These are phyloP conservation scores for Tetrahymena thermophila DNA, from an alignment of 73 alveolate genomes.

Conservation along the genomic window DNA sequence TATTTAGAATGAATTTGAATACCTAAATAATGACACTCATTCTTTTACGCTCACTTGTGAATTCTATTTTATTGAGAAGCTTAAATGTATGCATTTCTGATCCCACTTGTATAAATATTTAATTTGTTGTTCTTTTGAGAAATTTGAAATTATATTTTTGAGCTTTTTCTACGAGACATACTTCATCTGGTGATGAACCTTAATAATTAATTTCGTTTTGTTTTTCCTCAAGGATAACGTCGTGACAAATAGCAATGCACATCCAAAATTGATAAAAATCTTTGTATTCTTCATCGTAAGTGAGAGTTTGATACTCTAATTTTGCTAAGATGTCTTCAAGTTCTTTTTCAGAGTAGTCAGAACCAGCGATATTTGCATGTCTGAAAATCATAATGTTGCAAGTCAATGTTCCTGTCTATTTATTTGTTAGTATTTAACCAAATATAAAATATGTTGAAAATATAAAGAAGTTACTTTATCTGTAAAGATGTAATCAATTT, in stretches of 20 bases:
- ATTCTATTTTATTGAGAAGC: slow-evolving; percentile 70
- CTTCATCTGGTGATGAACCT: slow-evolving; percentile 94
- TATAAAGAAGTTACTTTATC: slow-evolving; percentile 35
- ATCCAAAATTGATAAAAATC: slow-evolving; percentile 66
- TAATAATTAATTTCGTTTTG: slow-evolving; percentile 50
- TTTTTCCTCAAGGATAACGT: slow-evolving; percentile 64
- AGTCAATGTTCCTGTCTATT: slow-evolving; percentile 43
- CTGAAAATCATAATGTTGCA: slow-evolving; percentile 40
- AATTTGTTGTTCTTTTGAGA: slow-evolving; percentile 14
- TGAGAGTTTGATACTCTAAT: slow-evolving; percentile 4
- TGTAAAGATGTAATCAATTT: slow-evolving; percentile 63
- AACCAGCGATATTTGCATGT: slow-evolving; percentile 25
- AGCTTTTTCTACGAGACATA: slow-evolving; percentile 80
- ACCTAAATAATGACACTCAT: slow-evolving; percentile 69
- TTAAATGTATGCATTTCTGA: slow-evolving; percentile 51
- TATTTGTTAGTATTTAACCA: neutral
- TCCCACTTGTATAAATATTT: slow-evolving; percentile 49
- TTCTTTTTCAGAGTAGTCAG: slow-evolving; percentile 12
- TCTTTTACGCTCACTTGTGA: slow-evolving; percentile 83
- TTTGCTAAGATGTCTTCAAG: slow-evolving; percentile 6
- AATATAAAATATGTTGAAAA: too few species aligned
- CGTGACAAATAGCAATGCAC: slow-evolving; percentile 51
- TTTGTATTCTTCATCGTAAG: slow-evolving; percentile 21
- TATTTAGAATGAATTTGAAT: neutral
- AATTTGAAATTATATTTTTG: slow-evolving; percentile 69